Percentiles rank a stretch among this genome's conserved stretches.
Conservation (phyloP, 208 protist genomes). For the Crithidia brevicula region DNA sequence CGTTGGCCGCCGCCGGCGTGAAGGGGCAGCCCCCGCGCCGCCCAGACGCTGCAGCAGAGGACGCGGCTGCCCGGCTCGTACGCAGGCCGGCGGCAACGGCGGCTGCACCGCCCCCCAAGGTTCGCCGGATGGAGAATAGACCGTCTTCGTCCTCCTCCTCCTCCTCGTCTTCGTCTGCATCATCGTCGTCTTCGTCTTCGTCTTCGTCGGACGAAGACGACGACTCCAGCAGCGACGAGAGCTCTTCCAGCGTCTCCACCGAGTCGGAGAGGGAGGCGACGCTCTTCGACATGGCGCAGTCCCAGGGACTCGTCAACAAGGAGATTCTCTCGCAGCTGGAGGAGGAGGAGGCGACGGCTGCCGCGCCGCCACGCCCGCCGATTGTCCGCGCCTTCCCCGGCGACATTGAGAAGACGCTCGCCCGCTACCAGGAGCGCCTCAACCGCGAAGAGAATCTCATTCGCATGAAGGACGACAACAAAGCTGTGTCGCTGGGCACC, state of each 20-base stretch:
- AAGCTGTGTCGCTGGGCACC: constrained; percentile 95
- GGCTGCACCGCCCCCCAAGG: constrained; percentile 27
- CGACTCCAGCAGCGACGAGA: constrained; percentile 20
- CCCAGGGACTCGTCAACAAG: constrained; percentile 58
- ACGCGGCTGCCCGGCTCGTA: constrained; percentile 44
- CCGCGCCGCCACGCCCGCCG: constrained; percentile 74
- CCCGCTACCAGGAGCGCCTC: constrained; percentile 74
- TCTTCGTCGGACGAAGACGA: constrained; percentile 29
- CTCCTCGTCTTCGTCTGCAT: too few relatives aligned
- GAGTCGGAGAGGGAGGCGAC: constrained; percentile 52
- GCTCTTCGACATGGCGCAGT: constrained; percentile 60
- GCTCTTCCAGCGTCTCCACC: constrained; percentile 10
- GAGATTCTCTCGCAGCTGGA: constrained; percentile 42
- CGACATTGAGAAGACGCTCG: constrained; percentile 69
- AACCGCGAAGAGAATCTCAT: constrained; percentile 86
- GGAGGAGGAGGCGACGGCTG: constrained; percentile 38
- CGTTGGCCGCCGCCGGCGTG: constrained; percentile 28
- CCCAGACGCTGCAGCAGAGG: constrained; percentile 36
- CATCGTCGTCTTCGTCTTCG: constrained; percentile 22
- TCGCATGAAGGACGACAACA: constrained; percentile 91
- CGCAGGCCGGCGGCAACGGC: constrained; percentile 22
- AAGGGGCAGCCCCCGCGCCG: constrained; percentile 23
- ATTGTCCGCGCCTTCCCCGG: constrained; percentile 71
- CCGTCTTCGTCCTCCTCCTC: constrained; percentile 31
- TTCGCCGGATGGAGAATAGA: constrained; percentile 26